These are phyloP conservation scores for Cladophialophora immunda DNA, from an alignment of 2,329 filamentous ascomycete genomes.

Conservation along the genomic window DNA sequence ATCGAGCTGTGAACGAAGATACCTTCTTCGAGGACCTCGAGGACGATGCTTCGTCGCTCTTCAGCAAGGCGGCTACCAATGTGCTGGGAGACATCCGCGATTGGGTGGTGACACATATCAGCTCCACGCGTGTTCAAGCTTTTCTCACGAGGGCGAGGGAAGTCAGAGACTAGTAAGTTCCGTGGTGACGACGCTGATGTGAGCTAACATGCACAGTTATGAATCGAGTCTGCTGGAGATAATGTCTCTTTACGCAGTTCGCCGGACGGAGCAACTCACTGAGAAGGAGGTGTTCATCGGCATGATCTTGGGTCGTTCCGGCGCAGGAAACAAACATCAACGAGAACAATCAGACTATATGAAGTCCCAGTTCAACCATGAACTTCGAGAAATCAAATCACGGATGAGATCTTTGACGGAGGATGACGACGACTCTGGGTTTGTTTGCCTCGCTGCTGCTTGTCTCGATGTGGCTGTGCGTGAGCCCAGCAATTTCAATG, in stretches of 20 bases:
- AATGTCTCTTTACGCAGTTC: constrained; percentile 56
- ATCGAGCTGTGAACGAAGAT: constrained; percentile 76
- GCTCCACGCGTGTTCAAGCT: constrained; percentile 28
- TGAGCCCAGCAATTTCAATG: constrained; percentile 2
- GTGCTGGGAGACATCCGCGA: constrained; percentile 42
- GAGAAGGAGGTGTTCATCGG: constrained; percentile 67
- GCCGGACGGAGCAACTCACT: constrained; percentile 53
- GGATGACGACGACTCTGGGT: constrained; percentile 17
- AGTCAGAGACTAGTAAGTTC: constrained; percentile 33
- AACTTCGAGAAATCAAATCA: constrained; percentile 43
- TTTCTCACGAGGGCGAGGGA: constrained; percentile 37
- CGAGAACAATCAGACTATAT: constrained; percentile 54
- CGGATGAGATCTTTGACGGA: constrained; percentile 18
- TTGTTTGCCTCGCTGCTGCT: constrained; percentile 23
- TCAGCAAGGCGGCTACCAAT: constrained; percentile 42
- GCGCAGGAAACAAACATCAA: constrained; percentile 49
- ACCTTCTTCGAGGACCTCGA: constrained; percentile 70
- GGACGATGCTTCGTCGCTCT: constrained; percentile 38
- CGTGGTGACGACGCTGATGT: constrained; percentile 26
- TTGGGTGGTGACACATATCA: constrained; percentile 37
- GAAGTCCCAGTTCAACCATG: constrained; percentile 54
- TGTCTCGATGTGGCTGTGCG: constrained; percentile 22
- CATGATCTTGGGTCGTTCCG: constrained; percentile 63
- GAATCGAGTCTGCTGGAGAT: constrained; percentile 60
- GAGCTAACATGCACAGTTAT: constrained; percentile 53